Base-by-base conservation (phyloP, 2,329 filamentous ascomycete species). In the Colletotrichum lentis region DNA sequence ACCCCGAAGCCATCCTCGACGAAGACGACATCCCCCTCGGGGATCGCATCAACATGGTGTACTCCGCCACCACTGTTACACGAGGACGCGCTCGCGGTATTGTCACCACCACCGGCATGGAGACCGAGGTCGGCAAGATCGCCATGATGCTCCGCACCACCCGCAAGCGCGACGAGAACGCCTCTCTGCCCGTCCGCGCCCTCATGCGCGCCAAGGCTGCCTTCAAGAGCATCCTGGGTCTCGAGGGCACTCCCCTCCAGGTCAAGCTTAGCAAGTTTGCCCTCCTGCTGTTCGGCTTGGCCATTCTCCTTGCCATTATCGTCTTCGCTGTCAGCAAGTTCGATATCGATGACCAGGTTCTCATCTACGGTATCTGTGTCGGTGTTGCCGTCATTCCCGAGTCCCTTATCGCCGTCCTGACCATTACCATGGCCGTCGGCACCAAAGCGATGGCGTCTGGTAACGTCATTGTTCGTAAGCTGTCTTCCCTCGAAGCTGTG, bases 261-360 rank as follows among this genome's bases (percentile, higher is more conserved):
- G 90, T 91, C 72, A 95, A 92, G 75, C 84, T 97, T 59, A 93
- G 91, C 80, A 93, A 94, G 78, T 90, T 97, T 74, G 93, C 94
- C 35, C 88, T 96, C 50, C 76, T 93, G 3, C 86, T 97, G 2
- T 96, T 97, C 74, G 88, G 84, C 54, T 86, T 93, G 58, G 94
- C 88, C 50, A 81, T 89, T 62, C 73, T 89, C 3, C 81, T 90
- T 41, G 86, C 85, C 57, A 75, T 90, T 67, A 85, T 90, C 59
- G 88, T 90, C 72, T 90, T 90, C 75, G 85, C 83, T 6, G 86
- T 83, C 69, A 87, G 84, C 75, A 79, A 79, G 65, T 90, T 84
- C 78, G 56, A 83, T 1, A 77, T 88, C 52, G 77, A 81, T 47
- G 83, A 84, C 68, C 85, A 90, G 67, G 85, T 88, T 16, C 79